phyloP scores from a whole-genome alignment of 108 stramenopile species.

The Cyclotella kingstonii region DNA sequence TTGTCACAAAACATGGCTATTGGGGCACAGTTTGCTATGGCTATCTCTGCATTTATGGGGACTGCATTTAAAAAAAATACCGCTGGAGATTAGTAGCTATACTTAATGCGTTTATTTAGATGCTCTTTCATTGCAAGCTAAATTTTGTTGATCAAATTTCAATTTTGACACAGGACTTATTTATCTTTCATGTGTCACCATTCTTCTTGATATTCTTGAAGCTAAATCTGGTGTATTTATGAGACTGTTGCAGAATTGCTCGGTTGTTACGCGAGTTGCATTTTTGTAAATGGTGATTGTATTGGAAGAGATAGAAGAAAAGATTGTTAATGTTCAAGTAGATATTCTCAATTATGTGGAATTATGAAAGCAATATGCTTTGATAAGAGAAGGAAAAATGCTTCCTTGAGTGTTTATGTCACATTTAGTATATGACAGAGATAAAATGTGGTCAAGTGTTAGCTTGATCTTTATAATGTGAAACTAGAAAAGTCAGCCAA shows the following conservation, averaged over 20 bases:
- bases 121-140: too few relatives aligned
- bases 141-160: not conserved
- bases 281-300: constrained; percentile 65
- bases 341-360: constrained; percentile 38
- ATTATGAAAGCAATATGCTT: constrained; percentile 1
- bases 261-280: constrained; percentile 60
- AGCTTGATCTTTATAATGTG: too few relatives aligned
- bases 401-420: not conserved
- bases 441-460: not conserved
- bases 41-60: constrained; percentile 75
- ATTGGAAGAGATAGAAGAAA: too few relatives aligned
- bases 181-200: too few relatives aligned
- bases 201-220: constrained; percentile 68
- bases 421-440: not conserved
- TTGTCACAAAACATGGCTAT: constrained; percentile 69
- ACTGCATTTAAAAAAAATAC: constrained; percentile 67
- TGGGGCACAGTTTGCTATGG: constrained; percentile 73
- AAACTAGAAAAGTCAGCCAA: too few relatives aligned
- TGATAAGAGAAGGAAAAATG: not conserved
- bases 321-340: constrained; percentile 12
- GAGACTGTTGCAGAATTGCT: constrained; percentile 46
- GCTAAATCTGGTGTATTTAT: constrained; percentile 34
- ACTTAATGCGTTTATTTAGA: too few relatives aligned
- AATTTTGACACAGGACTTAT: constrained; percentile 50
- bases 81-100: constrained; percentile 56